phyloP scores from a whole-genome alignment of 108 stramenopile genomes.

The Nitzschia sp. region DNA sequence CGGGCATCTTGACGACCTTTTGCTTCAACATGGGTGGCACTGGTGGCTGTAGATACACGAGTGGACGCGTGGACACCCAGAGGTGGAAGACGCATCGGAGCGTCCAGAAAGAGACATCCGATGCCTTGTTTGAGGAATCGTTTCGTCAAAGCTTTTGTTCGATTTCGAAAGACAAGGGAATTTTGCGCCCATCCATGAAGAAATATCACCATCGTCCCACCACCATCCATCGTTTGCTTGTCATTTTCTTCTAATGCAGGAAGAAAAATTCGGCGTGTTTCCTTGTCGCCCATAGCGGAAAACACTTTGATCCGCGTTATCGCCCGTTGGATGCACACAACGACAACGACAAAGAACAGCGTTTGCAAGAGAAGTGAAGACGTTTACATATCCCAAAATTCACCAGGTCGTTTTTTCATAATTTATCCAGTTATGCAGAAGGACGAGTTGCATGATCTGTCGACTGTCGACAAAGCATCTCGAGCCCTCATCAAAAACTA shows the following conservation, averaged over 20 bases:
- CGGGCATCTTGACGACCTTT: conserved; percentile 41
- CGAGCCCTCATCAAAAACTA: no score
- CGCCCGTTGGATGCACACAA: neutral
- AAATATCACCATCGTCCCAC: conserved; percentile 27
- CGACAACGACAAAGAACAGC: neutral
- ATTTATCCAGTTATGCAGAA: no score
- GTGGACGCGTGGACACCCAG: neutral
- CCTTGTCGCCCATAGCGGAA: no score
- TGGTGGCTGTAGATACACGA: neutral
- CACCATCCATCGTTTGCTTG: no score
- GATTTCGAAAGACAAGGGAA: conserved; percentile 39
- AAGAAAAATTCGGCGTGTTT: no score
- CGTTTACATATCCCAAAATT: no score
- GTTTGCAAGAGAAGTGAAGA: neutral
- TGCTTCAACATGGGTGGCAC: neutral
- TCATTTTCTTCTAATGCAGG: no score
- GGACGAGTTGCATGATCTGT: no score
- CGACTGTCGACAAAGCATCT: no score
- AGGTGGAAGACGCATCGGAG: conserved; percentile 46
- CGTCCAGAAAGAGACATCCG: conserved; percentile 46
- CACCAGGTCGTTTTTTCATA: no score
- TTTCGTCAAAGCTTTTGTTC: conserved; percentile 41
- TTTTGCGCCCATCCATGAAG: conserved; percentile 65
- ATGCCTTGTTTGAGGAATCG: conserved; percentile 44
- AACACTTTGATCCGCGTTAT: no score